Percentiles rank a stretch among this genome's conserved stretches.
Evolutionary conservation across 176 grass and related monocot species (phyloP).

Genomic region (Calamus simplicifolius): DNA sequence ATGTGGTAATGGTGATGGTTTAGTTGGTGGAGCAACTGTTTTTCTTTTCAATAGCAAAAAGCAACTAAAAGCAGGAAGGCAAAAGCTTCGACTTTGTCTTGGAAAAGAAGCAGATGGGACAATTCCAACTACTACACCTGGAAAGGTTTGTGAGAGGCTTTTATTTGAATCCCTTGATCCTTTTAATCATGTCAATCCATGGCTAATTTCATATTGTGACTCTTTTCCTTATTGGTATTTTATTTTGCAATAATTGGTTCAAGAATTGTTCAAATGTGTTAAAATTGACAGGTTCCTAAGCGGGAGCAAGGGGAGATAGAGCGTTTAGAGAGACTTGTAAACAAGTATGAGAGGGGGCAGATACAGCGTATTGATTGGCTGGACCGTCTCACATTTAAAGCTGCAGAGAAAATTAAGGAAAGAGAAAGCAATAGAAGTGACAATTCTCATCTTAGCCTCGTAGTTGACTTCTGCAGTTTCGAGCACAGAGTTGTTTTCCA

Average conservation of each 20-base stretch:
- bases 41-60: slow-evolving; percentile 94
- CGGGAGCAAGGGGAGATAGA: slow-evolving; percentile 81
- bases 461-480: slow-evolving; percentile 82
- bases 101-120: slow-evolving; percentile 77
- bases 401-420: slow-evolving; percentile 75
- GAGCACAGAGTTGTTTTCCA: slow-evolving; percentile 95
- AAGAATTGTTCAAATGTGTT: no score
- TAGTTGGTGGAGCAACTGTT: slow-evolving; percentile 68
- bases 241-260: no score
- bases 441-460: slow-evolving; percentile 61
- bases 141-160: slow-evolving; percentile 40
- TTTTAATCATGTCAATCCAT: no score
- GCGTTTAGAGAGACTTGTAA: slow-evolving; percentile 80
- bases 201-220: no score
- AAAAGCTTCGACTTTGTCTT: slow-evolving; percentile 71
- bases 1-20: slow-evolving; percentile 30
- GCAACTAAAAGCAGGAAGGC: slow-evolving; percentile 78
- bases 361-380: slow-evolving; percentile 92
- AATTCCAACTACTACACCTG: slow-evolving; percentile 78
- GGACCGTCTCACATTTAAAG: slow-evolving; percentile 76
- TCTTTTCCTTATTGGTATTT: no score
- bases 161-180: slow-evolving; percentile 1
- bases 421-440: slow-evolving; percentile 40
- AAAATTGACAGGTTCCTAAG: slow-evolving; percentile 55
- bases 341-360: slow-evolving; percentile 94